Base-by-base conservation (phyloP, 805 yeast genomes). In the Saturnispora besseyi region DNA sequence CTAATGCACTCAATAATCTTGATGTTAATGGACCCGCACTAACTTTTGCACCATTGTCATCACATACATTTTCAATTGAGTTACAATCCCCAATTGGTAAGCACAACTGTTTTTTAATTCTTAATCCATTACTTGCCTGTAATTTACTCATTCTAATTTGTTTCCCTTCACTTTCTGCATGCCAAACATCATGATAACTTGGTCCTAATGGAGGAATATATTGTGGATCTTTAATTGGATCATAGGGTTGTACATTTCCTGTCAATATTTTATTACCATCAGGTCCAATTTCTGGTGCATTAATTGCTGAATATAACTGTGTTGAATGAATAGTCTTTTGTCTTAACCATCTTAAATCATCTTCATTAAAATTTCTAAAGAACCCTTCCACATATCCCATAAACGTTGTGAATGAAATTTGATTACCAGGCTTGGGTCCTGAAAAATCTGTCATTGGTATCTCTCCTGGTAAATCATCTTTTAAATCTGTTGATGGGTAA, bases 1-100 rank as follows among this genome's bases (percentile, higher is more conserved):
- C 68, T 10, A 91, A 73, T 0, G 97, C 98, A 5, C 96, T 78
- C 47, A 91, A 63, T 42, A 91, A 70, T 51, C 99, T 75, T 24
- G 90, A 82, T 0, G 95, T 83, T 33, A 91, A 72, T 1, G 99
- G 98, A 1, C 99, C 99, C 62, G 96, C 84, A 0, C 95, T 83
- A 1, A 91, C 71, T 33, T 48, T 49, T 22, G 77, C 80, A 51
- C 86, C 91, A 13, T 15, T 13, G 0, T 83, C 74, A 55, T 86
- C 91, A 50, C 90, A 64, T 1, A 68, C 64, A 4, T 77, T 81
- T 58, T 85, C 95, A 31, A 46, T 40, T 18, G 22, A 29, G n/a
- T 24, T 41, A 6, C 42, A 32, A 28, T 66, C 70, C 1, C 82
- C 71, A 5, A 84, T 85, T 53, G 76, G 81, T 0, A 96, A 82